Conservation (phyloP, 164 flowering plant species). For the Aristolochia californica region DNA sequence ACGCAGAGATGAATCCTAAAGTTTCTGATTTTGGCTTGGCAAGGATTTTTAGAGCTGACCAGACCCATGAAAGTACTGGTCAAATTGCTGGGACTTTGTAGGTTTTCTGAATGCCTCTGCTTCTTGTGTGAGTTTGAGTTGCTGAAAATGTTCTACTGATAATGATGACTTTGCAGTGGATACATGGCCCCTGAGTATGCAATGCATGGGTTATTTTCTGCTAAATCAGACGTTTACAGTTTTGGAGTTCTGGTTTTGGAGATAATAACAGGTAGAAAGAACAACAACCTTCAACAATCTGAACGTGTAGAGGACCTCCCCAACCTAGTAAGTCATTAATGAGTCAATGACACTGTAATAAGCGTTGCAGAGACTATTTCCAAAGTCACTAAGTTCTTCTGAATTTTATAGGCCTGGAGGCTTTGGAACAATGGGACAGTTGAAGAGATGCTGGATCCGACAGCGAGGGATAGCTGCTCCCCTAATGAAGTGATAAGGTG, state of each 20-base stretch:
- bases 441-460: conserved; percentile 11
- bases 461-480: conserved; percentile 5
- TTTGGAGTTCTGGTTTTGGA: conserved; percentile 14
- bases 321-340: conserved; percentile 5
- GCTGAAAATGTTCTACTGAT: no score
- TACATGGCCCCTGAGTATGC: conserved; percentile 22
- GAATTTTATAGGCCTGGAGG: conserved; percentile 18
- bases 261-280: conserved; percentile 10
- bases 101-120: no score
- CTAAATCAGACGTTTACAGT: conserved; percentile 15
- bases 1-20: conserved; percentile 34
- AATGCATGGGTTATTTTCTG: conserved; percentile 11
- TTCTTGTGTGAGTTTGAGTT: no score
- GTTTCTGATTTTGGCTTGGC: conserved; percentile 46
- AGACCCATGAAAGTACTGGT: conserved; percentile 13
- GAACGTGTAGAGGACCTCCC: neutral
- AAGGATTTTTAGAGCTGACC: conserved; percentile 22
- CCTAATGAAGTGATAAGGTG: conserved; percentile 15
- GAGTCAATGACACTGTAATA: conserved; percentile 6
- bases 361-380: no score
- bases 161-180: conserved; percentile 15
- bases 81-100: conserved; percentile 31
- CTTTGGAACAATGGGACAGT: conserved; percentile 10
- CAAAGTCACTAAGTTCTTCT: no score
- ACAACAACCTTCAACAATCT: conserved; percentile 1